These are phyloP conservation scores for Candida xyloterini DNA, from an alignment of 805 yeast genomes.

Conservation along the genomic window DNA sequence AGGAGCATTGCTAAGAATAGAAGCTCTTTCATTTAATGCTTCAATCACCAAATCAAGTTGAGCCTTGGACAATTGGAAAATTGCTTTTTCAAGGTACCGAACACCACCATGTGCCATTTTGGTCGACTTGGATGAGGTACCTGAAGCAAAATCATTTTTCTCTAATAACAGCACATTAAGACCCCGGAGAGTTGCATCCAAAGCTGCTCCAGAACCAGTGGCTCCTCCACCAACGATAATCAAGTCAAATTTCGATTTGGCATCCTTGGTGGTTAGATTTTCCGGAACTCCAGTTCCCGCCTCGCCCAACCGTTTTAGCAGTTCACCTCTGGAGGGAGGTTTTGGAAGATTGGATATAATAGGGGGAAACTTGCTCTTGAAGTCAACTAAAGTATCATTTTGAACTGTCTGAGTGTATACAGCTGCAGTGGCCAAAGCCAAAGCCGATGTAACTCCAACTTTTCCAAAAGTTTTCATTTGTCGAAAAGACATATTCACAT, in stretches of 20 bases:
- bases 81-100: constrained; percentile 90
- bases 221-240: constrained; percentile 95
- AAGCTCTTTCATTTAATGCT: constrained; percentile 83
- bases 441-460: constrained; percentile 12
- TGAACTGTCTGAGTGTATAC: constrained; percentile 9
- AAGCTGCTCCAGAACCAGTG: constrained; percentile 88
- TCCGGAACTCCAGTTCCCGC: constrained; percentile 13
- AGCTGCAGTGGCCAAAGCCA: constrained; percentile 11
- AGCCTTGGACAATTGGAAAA: constrained; percentile 85
- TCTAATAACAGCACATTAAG: constrained; percentile 84
- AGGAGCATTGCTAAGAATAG: constrained; percentile 87
- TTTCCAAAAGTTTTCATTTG: constrained; percentile 5
- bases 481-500: constrained; percentile 7
- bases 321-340: constrained; percentile 56
- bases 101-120: constrained; percentile 99
- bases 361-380: constrained; percentile 34
- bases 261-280: constrained; percentile 25
- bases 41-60: constrained; percentile 87
- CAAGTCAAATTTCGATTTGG: constrained; percentile 65
- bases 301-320: constrained; percentile 44
- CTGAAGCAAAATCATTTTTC: constrained; percentile 85
- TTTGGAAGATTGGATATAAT: constrained; percentile 42
- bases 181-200: constrained; percentile 90
- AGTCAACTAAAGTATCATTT: constrained; percentile 12
- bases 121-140: constrained; percentile 91